A percentile compares a stretch with the other conserved stretches of the same genome.
These are phyloP conservation scores for Venturia oleaginea DNA, from an alignment of 2,329 filamentous ascomycete species.

Conservation along the genomic window DNA sequence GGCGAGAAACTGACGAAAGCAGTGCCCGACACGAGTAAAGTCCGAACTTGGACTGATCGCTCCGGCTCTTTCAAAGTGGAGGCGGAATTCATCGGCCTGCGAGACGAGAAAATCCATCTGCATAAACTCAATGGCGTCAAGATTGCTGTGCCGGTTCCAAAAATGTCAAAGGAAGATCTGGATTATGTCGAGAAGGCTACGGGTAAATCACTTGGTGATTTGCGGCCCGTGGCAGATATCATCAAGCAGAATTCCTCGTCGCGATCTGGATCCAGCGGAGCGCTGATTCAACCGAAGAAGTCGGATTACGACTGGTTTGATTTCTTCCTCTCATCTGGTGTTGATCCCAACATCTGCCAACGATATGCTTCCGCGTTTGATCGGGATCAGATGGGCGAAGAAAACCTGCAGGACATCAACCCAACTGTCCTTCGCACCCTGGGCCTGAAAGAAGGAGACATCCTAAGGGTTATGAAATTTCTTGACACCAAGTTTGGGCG, in stretches of 20 bases:
- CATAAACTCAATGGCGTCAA: constrained; percentile 98
- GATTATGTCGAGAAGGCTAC: constrained; percentile 87
- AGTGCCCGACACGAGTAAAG: constrained; percentile 77
- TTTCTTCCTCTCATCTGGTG: constrained; percentile 89
- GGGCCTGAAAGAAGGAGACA: constrained; percentile 92
- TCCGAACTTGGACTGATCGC: constrained; percentile 90
- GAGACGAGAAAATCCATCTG: constrained; percentile 93
- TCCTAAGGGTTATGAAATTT: constrained; percentile 86
- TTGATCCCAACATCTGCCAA: constrained; percentile 87
- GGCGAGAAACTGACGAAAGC: constrained; percentile 14
- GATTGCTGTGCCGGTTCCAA: constrained; percentile 87
- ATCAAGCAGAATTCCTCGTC: constrained; percentile 35
- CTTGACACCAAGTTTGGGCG: constrained; percentile 74
- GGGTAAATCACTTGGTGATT: constrained; percentile 81
- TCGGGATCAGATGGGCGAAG: constrained; percentile 93
- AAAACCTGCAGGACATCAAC: constrained; percentile 81
- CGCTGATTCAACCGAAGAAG: constrained; percentile 49
- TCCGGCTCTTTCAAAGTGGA: constrained; percentile 96
- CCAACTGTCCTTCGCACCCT: constrained; percentile 73
- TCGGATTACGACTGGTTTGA: constrained; percentile 97
- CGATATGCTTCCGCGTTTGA: constrained; percentile 84
- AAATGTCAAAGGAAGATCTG: constrained; percentile 92
- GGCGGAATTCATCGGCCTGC: constrained; percentile 87
- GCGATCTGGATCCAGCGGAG: constrained; percentile 41
- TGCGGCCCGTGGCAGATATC: constrained; percentile 85